phyloP scores from a whole-genome alignment of 2,329 filamentous ascomycete species.

The Rutstroemia sp. region DNA sequence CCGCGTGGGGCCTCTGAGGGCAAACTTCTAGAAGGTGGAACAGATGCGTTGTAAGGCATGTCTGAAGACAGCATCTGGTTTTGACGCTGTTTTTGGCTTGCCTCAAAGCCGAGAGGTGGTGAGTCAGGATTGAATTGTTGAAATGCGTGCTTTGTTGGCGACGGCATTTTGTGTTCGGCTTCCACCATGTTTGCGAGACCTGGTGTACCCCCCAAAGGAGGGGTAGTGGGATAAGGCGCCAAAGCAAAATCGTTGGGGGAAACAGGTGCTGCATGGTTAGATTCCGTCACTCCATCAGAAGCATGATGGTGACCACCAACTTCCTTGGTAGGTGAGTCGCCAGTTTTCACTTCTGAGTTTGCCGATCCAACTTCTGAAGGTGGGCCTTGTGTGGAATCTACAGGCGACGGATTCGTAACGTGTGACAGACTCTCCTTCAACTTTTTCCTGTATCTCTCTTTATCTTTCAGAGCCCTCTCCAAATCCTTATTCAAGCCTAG shows the following conservation, averaged over 20 bases:
- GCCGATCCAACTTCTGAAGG: slow-evolving; percentile 23
- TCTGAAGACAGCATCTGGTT: slow-evolving; percentile 36
- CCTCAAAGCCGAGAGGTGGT: slow-evolving; percentile 27
- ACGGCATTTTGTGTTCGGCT: slow-evolving; percentile 52
- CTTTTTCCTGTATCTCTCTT: slow-evolving; percentile 87
- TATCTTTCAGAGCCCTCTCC: slow-evolving; percentile 84
- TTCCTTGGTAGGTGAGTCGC: slow-evolving; percentile 9
- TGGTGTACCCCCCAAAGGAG: slow-evolving; percentile 43
- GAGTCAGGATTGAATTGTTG: slow-evolving; percentile 43
- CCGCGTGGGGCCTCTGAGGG: slow-evolving; percentile 34
- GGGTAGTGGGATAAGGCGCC: slow-evolving; percentile 58
- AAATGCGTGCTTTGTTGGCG: slow-evolving; percentile 50
- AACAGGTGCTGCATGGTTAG: slow-evolving; percentile 24
- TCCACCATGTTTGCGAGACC: slow-evolving; percentile 37
- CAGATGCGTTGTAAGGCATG: slow-evolving; percentile 42
- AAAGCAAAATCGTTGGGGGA: slow-evolving; percentile 53
- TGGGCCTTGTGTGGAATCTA: slow-evolving; percentile 24
- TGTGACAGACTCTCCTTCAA: slow-evolving; percentile 63
- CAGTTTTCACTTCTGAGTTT: slow-evolving; percentile 15
- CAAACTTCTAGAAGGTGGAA: slow-evolving; percentile 51
- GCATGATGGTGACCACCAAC: slow-evolving; percentile 20
- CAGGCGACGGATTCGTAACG: slow-evolving; percentile 26
- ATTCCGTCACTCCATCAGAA: slow-evolving; percentile 22
- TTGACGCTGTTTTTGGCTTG: slow-evolving; percentile 37
- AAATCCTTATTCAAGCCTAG: slow-evolving; percentile 90